Evolutionary conservation across 257 asterid genomes (phyloP), one percentile per base, ranked within the genome.

Genomic region (Capsicum pubescens): DNA sequence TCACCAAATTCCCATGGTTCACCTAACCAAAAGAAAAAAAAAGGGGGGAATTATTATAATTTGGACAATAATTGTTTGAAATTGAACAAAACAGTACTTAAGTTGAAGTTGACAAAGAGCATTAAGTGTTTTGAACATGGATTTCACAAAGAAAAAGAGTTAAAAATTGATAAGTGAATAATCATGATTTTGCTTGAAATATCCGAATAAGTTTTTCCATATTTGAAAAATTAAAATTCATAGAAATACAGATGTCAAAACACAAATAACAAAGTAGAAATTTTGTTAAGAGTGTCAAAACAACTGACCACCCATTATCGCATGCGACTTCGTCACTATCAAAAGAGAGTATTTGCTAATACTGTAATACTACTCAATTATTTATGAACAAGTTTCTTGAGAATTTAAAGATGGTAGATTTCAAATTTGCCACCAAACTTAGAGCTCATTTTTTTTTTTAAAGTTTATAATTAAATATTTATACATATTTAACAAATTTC

Each of bases 1-100:
- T 91, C 68, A 95, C 99, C 61, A 97, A 84, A 90, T 93, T 97
- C 81, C 98, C 99, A 89, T 97, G 99, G 91, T 97, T 97, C 88
- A 97, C 99, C 98, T 95, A 32, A 63, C 42, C 58, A 74, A 48
- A 89, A 82, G 13, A 39, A 85, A 39, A 80, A 66, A 50, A 26
- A 26, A 26, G 26, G 3, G 19, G 13, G 5, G 56, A 56, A 16
- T 63, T 13, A 54, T 84, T 42, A 39, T 44, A 44, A 10, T 9
- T 60, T 9, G 32, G 1, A 9, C 8, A 32, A 32, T 66, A 32
- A 6, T 9, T 10, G 17, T 5, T 63, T 63, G 42, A 9, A 59
- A 21, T 63, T 10, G 16, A 11, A 26, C 35, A 63, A 63, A 59
- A 63, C 21, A 63, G 16, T 60, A 60, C 13, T 44, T 44, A 54